Percentiles rank a stretch among this genome's conserved stretches.
Evolutionary conservation across 352 stramenopile genomes (phyloP).

Genomic region (Pythium sp.): DNA sequence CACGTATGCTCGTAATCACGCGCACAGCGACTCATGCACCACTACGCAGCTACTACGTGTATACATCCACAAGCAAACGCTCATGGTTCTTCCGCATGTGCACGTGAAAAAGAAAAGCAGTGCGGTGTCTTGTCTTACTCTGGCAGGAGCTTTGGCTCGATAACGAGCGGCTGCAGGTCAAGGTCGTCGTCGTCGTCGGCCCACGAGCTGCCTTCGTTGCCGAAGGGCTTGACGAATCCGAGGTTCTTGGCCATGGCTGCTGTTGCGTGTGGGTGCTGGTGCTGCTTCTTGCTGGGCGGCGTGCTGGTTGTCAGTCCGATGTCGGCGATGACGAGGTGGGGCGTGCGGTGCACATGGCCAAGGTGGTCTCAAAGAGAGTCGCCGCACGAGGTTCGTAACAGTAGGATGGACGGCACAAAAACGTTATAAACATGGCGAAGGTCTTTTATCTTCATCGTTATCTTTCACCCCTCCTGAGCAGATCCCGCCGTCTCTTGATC

Average conservation of each 20-base stretch:
- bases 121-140: constrained; percentile 29
- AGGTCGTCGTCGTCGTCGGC: constrained; percentile 72
- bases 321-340: constrained; percentile 4
- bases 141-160: constrained; percentile 34
- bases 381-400: constrained; percentile 3
- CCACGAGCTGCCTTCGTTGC: constrained; percentile 62
- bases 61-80: not conserved
- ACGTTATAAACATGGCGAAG: not conserved
- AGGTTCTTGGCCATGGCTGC: constrained; percentile 55
- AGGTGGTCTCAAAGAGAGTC: not conserved
- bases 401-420: not conserved
- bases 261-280: constrained; percentile 1
- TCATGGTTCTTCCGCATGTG: not conserved
- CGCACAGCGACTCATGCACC: not conserved
- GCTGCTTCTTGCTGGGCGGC: constrained; percentile 6
- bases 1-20: not conserved
- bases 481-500: not conserved
- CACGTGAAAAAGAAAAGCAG: constrained; percentile 2
- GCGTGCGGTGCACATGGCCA: not conserved
- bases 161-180: constrained; percentile 47
- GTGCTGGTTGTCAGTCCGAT: constrained; percentile 9
- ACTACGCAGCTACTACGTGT: not conserved
- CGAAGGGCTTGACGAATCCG: constrained; percentile 35
- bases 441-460: not conserved
- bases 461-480: not conserved